These are phyloP conservation scores for Zalerion maritima DNA, from an alignment of 495 filamentous ascomycete genomes.

Conservation along the genomic window DNA sequence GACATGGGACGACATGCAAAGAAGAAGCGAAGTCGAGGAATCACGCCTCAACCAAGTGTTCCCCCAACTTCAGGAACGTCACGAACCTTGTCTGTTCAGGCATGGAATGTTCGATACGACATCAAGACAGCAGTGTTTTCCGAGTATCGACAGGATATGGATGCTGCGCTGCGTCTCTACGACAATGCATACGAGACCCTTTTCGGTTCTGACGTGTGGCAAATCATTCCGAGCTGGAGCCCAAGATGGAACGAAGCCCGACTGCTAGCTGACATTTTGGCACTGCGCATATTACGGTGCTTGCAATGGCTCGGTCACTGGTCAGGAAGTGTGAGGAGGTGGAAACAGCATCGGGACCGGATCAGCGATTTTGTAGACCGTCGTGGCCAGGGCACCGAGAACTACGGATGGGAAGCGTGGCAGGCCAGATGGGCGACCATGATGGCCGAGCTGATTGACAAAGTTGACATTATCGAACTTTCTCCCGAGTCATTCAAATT, in stretches of 20 bases:
- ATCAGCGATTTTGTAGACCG: constrained; percentile 64
- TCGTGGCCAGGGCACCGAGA: constrained; percentile 64
- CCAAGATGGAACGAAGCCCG: constrained; percentile 76
- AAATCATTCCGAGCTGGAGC: constrained; percentile 75
- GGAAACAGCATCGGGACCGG: constrained; percentile 56
- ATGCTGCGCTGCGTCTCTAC: constrained; percentile 66
- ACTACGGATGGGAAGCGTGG: constrained; percentile 83
- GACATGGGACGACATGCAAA: constrained; percentile 79
- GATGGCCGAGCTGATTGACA: constrained; percentile 68
- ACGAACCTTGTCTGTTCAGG: constrained; percentile 64
- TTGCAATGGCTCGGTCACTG: constrained; percentile 61
- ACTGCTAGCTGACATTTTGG: constrained; percentile 61
- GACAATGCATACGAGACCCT: constrained; percentile 72
- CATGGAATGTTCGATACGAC: constrained; percentile 85
- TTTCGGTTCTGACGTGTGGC: constrained; percentile 66
- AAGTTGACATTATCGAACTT: constrained; percentile 34
- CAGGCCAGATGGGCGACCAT: constrained; percentile 66
- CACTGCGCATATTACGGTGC: constrained; percentile 66
- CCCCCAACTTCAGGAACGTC: constrained; percentile 71
- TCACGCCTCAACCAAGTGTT: constrained; percentile 66
- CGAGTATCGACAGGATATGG: constrained; percentile 82
- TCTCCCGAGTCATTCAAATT: constrained; percentile 20
- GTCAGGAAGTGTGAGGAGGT: constrained; percentile 58
- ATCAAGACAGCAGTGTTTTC: constrained; percentile 83
- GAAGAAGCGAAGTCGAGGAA: constrained; percentile 63